Evolutionary conservation across 140 eudicot genomes (phyloP), one percentile per base, ranked within the genome.

Genomic region (Cichorium intybus): DNA sequence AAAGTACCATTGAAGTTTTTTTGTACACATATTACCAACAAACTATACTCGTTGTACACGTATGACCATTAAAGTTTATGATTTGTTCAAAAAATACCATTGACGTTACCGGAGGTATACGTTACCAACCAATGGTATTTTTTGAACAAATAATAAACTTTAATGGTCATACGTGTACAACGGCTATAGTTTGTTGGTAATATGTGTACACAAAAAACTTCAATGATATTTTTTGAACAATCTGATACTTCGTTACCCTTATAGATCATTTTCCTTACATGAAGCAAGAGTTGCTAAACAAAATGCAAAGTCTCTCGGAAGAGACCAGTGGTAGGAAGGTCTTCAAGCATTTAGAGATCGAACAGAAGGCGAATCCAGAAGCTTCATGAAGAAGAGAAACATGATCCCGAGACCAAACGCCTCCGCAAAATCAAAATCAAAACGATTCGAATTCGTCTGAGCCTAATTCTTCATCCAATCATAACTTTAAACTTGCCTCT

Each of bases 261-360:
- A n/a, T n/a, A n/a, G n/a, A 74, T 39, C 31, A 93, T 69, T 75
- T 93, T 45, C 22, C n/a, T n/a, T n/a, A n/a, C n/a, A n/a, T 93
- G 28, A 83, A 84, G 68, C 88, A 85, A 71, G 99, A 93, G 54
- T 10, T 93, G 24, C 15, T 55, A 82, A 85, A 76, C 74, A 86
- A 84, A 46, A 56, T 88, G 11, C 60, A 88, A 33, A 59, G 66
- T 33, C 88, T 88, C 3, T 56, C 95, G n/a, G 80, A 82, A 53
- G 75, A 80, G 7, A 63, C 69, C 50, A 97, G 99, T 34, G 95
- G 95, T 22, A 77, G 74, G 52, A 81, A 79, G 43, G 7, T 77
- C 47, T 85, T 93, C 86, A 93, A 93, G 62, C 97, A 97, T 5
- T 88, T 95, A 21, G 99, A 88, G 34, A 82, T 93, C 72, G 97